phyloP scores from a whole-genome alignment of 2,329 filamentous ascomycete genomes.

The Chrysoporthe austroafricana region DNA sequence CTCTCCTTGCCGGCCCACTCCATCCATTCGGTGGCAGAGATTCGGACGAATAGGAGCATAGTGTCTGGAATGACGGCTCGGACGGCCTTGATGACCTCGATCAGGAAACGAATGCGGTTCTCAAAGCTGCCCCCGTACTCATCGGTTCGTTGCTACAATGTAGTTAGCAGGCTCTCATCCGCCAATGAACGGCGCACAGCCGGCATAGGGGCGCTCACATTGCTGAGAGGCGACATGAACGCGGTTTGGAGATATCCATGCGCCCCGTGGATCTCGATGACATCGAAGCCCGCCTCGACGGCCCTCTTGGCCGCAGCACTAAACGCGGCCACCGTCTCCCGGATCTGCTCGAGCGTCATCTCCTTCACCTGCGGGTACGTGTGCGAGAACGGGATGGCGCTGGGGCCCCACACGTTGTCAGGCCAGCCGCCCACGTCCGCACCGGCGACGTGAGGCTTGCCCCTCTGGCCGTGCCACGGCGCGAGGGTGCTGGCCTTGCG shows the following conservation, averaged over 20 bases:
- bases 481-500: constrained; percentile 64
- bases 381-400: constrained; percentile 61
- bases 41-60: constrained; percentile 61
- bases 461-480: constrained; percentile 65
- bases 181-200: not conserved
- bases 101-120: constrained; percentile 65
- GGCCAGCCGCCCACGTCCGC: constrained; percentile 60
- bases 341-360: constrained; percentile 71
- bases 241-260: constrained; percentile 70
- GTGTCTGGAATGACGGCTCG: constrained; percentile 55
- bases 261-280: constrained; percentile 69
- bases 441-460: constrained; percentile 55
- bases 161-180: not conserved
- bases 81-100: constrained; percentile 56
- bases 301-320: constrained; percentile 62
- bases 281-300: constrained; percentile 72
- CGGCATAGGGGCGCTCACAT: constrained; percentile 42
- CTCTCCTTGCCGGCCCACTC: constrained; percentile 49
- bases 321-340: constrained; percentile 65
- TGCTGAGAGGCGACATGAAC: constrained; percentile 65
- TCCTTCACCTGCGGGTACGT: constrained; percentile 65
- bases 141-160: constrained; percentile 58
- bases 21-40: constrained; percentile 68
- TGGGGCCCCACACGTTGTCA: constrained; percentile 56
- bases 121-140: constrained; percentile 68